These are phyloP conservation scores for Thelonectria olida DNA, from an alignment of 2,329 filamentous ascomycete species.

Conservation along the genomic window DNA sequence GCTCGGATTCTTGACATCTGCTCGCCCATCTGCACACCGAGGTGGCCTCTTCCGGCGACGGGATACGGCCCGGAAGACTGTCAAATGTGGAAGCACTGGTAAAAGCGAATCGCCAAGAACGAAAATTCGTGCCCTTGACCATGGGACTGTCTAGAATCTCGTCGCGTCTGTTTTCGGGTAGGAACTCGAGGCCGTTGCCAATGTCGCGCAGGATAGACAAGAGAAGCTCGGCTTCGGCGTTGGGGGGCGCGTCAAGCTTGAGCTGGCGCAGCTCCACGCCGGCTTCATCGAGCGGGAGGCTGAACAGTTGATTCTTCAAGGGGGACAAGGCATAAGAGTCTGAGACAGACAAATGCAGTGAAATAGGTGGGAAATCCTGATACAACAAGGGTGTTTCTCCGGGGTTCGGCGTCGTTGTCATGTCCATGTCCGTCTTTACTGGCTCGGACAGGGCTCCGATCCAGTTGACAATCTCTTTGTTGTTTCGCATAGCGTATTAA, in stretches of 20 bases:
- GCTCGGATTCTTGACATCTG: not conserved
- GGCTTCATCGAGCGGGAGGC: not conserved
- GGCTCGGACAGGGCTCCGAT: not conserved
- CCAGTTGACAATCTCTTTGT: not conserved
- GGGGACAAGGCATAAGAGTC: not conserved
- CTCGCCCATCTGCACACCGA: not conserved
- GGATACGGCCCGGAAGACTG: not conserved
- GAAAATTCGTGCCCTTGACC: not conserved
- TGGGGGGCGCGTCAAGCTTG: not conserved
- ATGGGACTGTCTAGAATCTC: not conserved
- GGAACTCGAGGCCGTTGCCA: not conserved
- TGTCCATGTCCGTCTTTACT: not conserved
- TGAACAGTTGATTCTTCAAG: not conserved
- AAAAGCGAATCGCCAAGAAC: slow-evolving; percentile 1
- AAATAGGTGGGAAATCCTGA: not conserved
- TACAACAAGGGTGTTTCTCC: not conserved
- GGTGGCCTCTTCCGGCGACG: not conserved
- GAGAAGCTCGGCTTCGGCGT: not conserved
- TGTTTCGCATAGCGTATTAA: no score
- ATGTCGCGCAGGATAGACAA: not conserved
- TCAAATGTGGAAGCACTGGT: not conserved
- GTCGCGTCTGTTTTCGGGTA: not conserved
- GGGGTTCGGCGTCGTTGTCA: not conserved
- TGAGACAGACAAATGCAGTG: not conserved
- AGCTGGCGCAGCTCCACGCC: not conserved